These are phyloP conservation scores for Vararia minispora DNA, from an alignment of 768 basidiomycete species.

Conservation along the genomic window DNA sequence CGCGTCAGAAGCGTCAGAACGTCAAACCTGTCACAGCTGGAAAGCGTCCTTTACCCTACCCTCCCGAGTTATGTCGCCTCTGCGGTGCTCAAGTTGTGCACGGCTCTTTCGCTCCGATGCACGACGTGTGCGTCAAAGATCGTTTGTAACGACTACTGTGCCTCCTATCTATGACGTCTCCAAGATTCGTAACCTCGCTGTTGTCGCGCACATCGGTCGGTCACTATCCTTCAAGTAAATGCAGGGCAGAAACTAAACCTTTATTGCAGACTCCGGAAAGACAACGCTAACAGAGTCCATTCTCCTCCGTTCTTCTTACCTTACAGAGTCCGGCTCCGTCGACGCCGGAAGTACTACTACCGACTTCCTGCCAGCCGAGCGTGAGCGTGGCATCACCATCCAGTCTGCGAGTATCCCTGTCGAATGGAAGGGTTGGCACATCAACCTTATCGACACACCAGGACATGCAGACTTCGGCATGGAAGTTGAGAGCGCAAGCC, in stretches of 20 bases:
- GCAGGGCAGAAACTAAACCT: slow-evolving; percentile 5
- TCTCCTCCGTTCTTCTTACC: slow-evolving; percentile 60
- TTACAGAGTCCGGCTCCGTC: slow-evolving; percentile 67
- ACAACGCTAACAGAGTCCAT: slow-evolving; percentile 87
- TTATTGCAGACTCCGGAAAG: slow-evolving; percentile 70
- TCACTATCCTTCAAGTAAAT: background rate
- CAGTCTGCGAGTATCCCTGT: slow-evolving; percentile 89
- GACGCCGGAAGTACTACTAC: slow-evolving; percentile 88
- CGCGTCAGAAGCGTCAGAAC: too few relatives aligned
- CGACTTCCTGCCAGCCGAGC: slow-evolving; percentile 81
- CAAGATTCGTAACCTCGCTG: slow-evolving; percentile 63
- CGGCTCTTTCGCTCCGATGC: too few relatives aligned
- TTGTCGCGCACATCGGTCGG: slow-evolving; percentile 84
- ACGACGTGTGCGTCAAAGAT: too few relatives aligned
- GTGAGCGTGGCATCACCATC: slow-evolving; percentile 86
- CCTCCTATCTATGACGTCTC: slow-evolving; percentile 29
- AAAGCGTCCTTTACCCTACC: too few relatives aligned
- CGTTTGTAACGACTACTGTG: too few relatives aligned
- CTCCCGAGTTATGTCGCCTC: too few relatives aligned
- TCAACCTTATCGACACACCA: slow-evolving; percentile 85
- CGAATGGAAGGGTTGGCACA: slow-evolving; percentile 73
- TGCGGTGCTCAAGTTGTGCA: too few relatives aligned
- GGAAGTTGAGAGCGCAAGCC: slow-evolving; percentile 90
- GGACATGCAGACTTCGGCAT: slow-evolving; percentile 95
- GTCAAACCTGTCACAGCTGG: too few relatives aligned